Percentiles rank a stretch among this genome's conserved stretches.
Evolutionary conservation across 305 asterid genomes (phyloP).

Genomic region (Fraxinus angustifolia): DNA sequence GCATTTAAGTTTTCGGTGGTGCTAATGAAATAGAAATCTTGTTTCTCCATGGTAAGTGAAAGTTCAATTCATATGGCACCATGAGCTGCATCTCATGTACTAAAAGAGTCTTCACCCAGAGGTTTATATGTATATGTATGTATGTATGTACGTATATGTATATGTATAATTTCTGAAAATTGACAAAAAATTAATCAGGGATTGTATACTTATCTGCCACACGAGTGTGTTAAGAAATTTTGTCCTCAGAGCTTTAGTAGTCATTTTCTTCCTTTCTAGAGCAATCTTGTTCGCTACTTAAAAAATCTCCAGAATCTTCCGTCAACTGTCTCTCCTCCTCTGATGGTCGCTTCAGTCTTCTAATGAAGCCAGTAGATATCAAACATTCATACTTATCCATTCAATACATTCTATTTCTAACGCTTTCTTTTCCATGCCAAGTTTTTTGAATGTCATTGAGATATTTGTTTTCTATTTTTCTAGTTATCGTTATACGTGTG

Average conservation of each 20-base stretch:
- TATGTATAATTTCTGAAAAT: not conserved
- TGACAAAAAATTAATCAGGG: not conserved
- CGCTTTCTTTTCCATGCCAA: constrained; percentile 38
- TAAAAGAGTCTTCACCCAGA: not conserved
- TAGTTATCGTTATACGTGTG: not conserved
- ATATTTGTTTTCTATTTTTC: not conserved
- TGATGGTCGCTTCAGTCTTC: not conserved
- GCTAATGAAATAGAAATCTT: not conserved
- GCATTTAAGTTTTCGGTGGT: not conserved
- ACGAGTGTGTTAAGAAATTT: not conserved
- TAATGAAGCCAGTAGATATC: not conserved
- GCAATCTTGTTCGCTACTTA: not conserved
- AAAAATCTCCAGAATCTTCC: not conserved
- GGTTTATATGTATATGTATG: not conserved
- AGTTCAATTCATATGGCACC: not conserved
- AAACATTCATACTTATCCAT: not conserved
- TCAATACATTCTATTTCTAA: not conserved
- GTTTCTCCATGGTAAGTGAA: not conserved
- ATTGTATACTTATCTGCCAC: not conserved
- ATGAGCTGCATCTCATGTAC: not conserved
- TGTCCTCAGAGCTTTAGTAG: not conserved
- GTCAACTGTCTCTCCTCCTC: not conserved
- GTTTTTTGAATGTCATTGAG: constrained; percentile 44
- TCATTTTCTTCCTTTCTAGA: not conserved
- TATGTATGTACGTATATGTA: too few relatives aligned